Evolutionary conservation across 1,284 basidiomycete genomes (phyloP).

Genomic region (Boletus smithii): DNA sequence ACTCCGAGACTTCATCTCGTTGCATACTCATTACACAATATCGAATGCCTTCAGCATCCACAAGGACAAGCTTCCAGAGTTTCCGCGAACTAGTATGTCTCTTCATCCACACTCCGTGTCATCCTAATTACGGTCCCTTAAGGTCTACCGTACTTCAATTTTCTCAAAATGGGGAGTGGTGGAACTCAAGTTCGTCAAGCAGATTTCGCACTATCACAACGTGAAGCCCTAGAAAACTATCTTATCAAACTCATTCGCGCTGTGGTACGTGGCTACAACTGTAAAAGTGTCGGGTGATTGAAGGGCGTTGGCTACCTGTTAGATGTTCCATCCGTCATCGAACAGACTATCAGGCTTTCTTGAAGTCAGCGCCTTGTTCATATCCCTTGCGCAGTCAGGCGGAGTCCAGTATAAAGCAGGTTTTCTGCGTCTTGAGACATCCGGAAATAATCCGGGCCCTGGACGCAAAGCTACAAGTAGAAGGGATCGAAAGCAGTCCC

Average conservation of each 20-base stretch:
- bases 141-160: conserved; percentile 88
- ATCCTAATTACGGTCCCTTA: not conserved
- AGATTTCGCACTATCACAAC: conserved; percentile 78
- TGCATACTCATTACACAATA: conserved; percentile 90
- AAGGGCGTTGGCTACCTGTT: conserved; percentile 2
- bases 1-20: conserved; percentile 86
- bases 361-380: conserved; percentile 88
- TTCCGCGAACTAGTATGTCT: conserved; percentile 78
- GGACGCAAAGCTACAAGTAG: conserved; percentile 66
- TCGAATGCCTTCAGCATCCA: conserved; percentile 76
- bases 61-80: conserved; percentile 83
- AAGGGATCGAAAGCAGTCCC: conserved; percentile 67
- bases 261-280: conserved; percentile 52
- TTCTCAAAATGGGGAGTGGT: conserved; percentile 58
- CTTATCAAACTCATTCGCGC: conserved; percentile 85
- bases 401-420: conserved; percentile 90
- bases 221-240: conserved; percentile 86
- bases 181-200: conserved; percentile 54
- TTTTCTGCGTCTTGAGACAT: conserved; percentile 61
- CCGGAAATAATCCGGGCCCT: conserved; percentile 49
- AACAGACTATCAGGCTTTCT: conserved; percentile 94
- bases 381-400: conserved; percentile 79
- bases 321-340: conserved; percentile 97
- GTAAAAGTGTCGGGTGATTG: conserved; percentile 1
- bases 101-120: not conserved